Percentiles rank a stretch among this genome's conserved stretches.
These are phyloP conservation scores for Picochlorum sp. DNA, from an alignment of 139 green algal genomes.

Conservation along the genomic window DNA sequence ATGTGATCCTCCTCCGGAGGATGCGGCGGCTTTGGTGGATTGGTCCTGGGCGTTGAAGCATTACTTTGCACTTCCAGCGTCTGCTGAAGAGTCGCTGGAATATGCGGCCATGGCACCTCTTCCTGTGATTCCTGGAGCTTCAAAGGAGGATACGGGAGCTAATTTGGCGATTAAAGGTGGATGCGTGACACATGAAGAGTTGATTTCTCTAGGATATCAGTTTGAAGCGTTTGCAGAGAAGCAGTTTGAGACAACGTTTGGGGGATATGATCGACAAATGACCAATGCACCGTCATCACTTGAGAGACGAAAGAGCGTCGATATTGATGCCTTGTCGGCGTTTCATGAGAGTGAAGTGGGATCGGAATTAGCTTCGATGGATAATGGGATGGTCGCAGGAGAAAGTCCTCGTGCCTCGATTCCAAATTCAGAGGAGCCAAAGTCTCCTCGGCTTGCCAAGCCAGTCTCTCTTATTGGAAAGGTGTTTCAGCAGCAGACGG, in stretches of 20 bases:
- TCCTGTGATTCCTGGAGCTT: slow-evolving; percentile 1
- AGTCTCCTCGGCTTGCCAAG: background rate
- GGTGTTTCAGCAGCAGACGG: background rate
- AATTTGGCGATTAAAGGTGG: background rate
- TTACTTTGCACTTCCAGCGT: background rate
- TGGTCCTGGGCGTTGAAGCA: background rate
- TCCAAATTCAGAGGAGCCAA: background rate
- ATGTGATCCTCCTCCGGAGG: background rate
- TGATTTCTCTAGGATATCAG: background rate
- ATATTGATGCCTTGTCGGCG: background rate
- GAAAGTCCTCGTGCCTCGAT: too few relatives aligned
- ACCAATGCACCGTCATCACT: background rate
- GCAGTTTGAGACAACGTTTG: slow-evolving; percentile 3
- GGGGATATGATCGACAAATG: background rate
- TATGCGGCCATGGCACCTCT: background rate
- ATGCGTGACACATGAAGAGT: background rate
- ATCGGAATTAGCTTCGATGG: too few relatives aligned
- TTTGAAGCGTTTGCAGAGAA: slow-evolving; percentile 3
- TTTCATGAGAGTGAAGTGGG: background rate
- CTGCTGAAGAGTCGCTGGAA: background rate
- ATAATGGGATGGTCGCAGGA: too few relatives aligned
- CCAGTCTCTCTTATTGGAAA: background rate
- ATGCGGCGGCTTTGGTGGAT: slow-evolving; percentile 13
- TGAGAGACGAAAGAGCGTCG: background rate
- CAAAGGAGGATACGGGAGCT: background rate